Conservation (phyloP, 177 flowering plant species). For the Vitis hybrid region DNA sequence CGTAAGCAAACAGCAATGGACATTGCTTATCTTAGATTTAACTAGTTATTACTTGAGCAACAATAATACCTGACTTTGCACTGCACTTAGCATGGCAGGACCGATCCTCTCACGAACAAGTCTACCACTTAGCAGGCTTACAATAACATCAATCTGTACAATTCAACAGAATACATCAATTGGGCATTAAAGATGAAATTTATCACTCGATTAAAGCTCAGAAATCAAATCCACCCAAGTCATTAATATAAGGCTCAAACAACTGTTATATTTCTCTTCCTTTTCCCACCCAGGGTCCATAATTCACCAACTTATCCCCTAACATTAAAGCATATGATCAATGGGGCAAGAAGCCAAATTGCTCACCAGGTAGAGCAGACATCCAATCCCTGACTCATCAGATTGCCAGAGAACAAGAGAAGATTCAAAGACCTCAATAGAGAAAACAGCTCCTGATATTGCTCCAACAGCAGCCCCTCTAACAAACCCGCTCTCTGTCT, state of each 20-base stretch:
- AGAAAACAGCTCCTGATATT: slow-evolving; percentile 95
- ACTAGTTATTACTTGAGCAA: background rate
- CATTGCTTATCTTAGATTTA: background rate
- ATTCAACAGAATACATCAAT: slow-evolving; percentile 5
- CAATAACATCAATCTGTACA: slow-evolving; percentile 79
- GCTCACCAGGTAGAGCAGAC: slow-evolving; percentile 85
- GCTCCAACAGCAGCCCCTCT: slow-evolving; percentile 96
- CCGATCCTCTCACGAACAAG: slow-evolving; percentile 89
- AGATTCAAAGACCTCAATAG: slow-evolving; percentile 90
- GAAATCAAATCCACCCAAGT: background rate
- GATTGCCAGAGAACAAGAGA: slow-evolving; percentile 84
- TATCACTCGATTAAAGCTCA: background rate
- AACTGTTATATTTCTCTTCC: background rate
- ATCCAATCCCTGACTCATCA: slow-evolving; percentile 78
- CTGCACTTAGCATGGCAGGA: slow-evolving; percentile 94
- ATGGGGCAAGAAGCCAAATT: background rate
- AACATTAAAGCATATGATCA: background rate
- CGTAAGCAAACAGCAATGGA: background rate
- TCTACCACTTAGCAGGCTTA: slow-evolving; percentile 85
- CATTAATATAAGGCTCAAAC: no score
- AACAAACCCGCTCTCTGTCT: slow-evolving; percentile 90
- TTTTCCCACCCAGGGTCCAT: background rate
- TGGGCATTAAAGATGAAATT: background rate
- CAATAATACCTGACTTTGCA: slow-evolving; percentile 77
- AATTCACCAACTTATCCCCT: no score